phyloP scores from a whole-genome alignment of 176 grass and related monocot genomes.

The Otatea glauca region DNA sequence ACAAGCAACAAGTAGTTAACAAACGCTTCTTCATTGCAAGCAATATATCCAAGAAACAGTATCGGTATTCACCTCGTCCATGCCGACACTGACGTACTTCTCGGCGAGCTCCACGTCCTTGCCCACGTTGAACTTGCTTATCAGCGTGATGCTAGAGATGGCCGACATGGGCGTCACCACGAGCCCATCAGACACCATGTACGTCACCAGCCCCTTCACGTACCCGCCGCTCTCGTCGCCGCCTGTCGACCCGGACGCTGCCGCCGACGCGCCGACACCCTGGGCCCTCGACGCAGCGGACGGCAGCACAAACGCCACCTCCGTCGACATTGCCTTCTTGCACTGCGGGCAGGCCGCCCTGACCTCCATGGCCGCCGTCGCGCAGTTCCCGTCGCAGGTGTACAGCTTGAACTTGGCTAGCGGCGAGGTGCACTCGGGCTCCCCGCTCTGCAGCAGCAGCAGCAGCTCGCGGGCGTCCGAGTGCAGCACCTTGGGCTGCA shows the following conservation, averaged over 20 bases:
- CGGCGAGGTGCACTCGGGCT: background rate
- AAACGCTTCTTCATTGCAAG: background rate
- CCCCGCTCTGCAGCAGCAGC: slow-evolving; percentile 33
- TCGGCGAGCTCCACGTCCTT: slow-evolving; percentile 47
- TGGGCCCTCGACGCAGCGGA: background rate
- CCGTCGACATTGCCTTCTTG: slow-evolving; percentile 28
- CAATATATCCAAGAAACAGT: background rate
- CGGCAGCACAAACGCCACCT: slow-evolving; percentile 34
- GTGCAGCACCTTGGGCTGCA: slow-evolving; percentile 40
- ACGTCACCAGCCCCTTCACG: slow-evolving; percentile 51
- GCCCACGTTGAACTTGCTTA: slow-evolving; percentile 44
- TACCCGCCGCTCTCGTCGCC: slow-evolving; percentile 30
- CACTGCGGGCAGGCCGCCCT: slow-evolving; percentile 36
- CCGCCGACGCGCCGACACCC: background rate
- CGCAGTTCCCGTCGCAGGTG: slow-evolving; percentile 37
- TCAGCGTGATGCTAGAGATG: slow-evolving; percentile 54
- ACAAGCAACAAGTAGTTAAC: background rate
- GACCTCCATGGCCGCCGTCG: slow-evolving; percentile 31
- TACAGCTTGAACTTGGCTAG: slow-evolving; percentile 35
- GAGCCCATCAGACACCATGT: slow-evolving; percentile 60
- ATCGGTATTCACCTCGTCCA: slow-evolving; percentile 1
- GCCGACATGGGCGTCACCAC: slow-evolving; percentile 65
- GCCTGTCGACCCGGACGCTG: no score
- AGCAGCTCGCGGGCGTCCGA: slow-evolving; percentile 36
- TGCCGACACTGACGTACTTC: slow-evolving; percentile 53